Evolutionary conservation across 176 grass and related monocot species (phyloP).

Genomic region (Aegilops umbellulata): DNA sequence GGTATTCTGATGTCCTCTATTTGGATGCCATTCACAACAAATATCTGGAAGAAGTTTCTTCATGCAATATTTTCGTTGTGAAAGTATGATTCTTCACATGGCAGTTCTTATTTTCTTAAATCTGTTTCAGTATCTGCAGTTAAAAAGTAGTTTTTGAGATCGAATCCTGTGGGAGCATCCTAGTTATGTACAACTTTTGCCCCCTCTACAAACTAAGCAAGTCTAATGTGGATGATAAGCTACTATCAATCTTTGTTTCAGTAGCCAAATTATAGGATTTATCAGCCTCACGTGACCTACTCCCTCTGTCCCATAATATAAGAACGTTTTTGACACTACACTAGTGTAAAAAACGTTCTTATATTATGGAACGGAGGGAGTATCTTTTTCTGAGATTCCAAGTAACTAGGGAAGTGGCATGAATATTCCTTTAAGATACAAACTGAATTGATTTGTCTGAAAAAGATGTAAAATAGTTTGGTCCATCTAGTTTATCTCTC

Average conservation of each 20-base stretch:
- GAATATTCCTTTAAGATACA: not conserved
- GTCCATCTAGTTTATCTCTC: not conserved
- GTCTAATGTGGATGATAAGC: not conserved
- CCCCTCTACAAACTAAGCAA: not conserved
- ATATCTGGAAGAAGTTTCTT: conserved; percentile 94
- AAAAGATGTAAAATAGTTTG: not conserved
- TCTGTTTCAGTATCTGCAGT: not conserved
- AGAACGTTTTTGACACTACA: too few species aligned
- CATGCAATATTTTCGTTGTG: conserved; percentile 87
- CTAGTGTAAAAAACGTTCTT: too few species aligned
- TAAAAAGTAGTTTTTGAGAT: conserved; percentile 11
- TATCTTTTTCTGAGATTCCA: not conserved
- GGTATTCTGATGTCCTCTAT: conserved; percentile 93
- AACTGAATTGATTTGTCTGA: not conserved
- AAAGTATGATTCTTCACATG: conserved; percentile 55
- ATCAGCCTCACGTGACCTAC: not conserved
- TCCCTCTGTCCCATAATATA: too few species aligned
- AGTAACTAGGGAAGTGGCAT: not conserved
- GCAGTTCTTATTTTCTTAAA: not conserved
- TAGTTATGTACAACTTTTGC: not conserved
- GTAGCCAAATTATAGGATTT: not conserved
- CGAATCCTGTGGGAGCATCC: not conserved
- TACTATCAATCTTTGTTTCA: not conserved
- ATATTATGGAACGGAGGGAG: too few species aligned
- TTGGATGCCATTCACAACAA: conserved; percentile 80